Conservation (phyloP, 495 filamentous ascomycete species). For the Niebla homalea region DNA sequence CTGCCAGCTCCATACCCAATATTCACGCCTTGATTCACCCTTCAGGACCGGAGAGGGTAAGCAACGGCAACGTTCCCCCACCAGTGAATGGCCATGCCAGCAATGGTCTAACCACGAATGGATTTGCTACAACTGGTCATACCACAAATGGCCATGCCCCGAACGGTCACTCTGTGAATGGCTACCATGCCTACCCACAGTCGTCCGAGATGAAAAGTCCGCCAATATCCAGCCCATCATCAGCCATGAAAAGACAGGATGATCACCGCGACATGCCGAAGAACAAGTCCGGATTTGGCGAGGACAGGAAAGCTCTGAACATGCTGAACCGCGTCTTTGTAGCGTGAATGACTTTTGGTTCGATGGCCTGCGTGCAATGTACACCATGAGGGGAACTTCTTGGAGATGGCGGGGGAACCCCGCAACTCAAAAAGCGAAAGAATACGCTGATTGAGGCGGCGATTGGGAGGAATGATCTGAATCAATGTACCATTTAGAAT, state of each 20-base stretch:
- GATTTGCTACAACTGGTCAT: background rate
- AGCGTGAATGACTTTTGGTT: background rate
- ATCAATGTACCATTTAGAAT: no score
- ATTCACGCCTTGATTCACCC: slow-evolving; percentile 40
- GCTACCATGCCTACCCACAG: background rate
- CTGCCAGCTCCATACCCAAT: slow-evolving; percentile 34
- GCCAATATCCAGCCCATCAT: no score
- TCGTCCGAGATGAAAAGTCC: slow-evolving; percentile 1
- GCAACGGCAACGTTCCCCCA: background rate
- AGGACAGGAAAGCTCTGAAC: slow-evolving; percentile 52
- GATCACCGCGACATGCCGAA: slow-evolving; percentile 11
- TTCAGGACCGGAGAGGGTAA: slow-evolving; percentile 16
- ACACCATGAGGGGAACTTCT: no score
- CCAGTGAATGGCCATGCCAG: background rate
- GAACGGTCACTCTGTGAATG: background rate
- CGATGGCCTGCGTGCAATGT: background rate
- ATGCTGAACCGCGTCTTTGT: slow-evolving; percentile 39
- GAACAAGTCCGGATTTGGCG: slow-evolving; percentile 25
- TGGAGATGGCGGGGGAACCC: no score
- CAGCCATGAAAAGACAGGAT: slow-evolving; percentile 6
- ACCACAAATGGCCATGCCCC: background rate
- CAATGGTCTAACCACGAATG: background rate
- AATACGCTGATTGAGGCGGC: no score
- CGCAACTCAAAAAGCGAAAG: no score
- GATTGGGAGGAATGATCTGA: no score